These are phyloP conservation scores for Nigrospora osmanthi DNA, from an alignment of 2,329 filamentous ascomycete species.

Conservation along the genomic window DNA sequence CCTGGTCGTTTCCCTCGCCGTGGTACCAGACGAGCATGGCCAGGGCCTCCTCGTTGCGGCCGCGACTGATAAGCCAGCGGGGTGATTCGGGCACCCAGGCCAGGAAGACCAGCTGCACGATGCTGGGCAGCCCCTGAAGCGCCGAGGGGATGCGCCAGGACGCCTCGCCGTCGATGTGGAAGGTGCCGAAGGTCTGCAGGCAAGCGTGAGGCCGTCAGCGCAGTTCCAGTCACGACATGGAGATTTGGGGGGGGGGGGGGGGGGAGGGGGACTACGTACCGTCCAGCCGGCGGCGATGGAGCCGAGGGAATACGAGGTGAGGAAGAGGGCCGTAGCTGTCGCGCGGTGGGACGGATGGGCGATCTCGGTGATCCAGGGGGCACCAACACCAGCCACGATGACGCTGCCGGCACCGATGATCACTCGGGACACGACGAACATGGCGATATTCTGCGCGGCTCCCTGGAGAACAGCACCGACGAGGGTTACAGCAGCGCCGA, in stretches of 20 bases:
- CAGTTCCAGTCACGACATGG: no score
- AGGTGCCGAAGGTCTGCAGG: conserved; percentile 11
- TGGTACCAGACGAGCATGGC: no score
- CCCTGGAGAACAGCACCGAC: conserved; percentile 37
- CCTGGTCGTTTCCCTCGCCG: conserved; percentile 14
- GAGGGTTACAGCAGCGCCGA: conserved; percentile 29
- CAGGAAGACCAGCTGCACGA: no score
- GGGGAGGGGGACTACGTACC: conserved; percentile 2
- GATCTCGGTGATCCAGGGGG: conserved; percentile 17
- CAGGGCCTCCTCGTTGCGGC: no score
- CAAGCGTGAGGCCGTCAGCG: no score
- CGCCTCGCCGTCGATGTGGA: neutral
- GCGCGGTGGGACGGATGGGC: conserved; percentile 16
- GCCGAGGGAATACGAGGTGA: conserved; percentile 9
- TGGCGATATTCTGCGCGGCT: conserved; percentile 40
- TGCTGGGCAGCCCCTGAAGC: conserved; percentile 6
- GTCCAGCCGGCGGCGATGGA: no score
- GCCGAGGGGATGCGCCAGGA: neutral
- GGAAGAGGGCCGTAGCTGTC: conserved; percentile 14
- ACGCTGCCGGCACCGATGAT: conserved; percentile 35
- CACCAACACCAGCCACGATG: conserved; percentile 13
- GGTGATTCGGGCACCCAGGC: no score
- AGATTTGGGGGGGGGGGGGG: no score
- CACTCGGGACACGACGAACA: conserved; percentile 40
- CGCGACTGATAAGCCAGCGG: no score